A percentile compares a stretch with the other conserved stretches of the same genome.
Conservation (phyloP, 2,329 filamentous ascomycete genomes). For the Lachnellula subtilissima region DNA sequence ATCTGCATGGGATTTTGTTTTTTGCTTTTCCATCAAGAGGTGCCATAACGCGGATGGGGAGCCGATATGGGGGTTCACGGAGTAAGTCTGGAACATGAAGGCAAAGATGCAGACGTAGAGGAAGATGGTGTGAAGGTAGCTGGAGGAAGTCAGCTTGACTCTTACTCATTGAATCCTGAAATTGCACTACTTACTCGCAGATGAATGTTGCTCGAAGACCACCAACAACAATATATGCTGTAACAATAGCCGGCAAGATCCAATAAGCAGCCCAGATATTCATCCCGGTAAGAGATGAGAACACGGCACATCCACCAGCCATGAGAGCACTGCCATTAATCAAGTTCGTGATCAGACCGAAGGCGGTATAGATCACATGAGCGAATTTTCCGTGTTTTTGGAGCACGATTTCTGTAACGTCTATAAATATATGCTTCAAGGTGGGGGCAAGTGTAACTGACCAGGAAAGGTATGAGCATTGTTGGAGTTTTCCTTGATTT, state of each 20-base stretch:
- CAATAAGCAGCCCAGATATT: not conserved
- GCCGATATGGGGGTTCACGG: conserved; percentile 2
- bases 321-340: not conserved
- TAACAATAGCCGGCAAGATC: not conserved
- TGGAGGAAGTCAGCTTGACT: not conserved
- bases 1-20: not conserved
- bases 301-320: not conserved
- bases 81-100: conserved; percentile 8
- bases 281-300: not conserved
- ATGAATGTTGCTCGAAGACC: conserved; percentile 5
- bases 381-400: not conserved
- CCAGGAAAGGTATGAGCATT: too few relatives aligned
- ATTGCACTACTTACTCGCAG: not conserved
- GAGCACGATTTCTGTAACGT: too few relatives aligned
- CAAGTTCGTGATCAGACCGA: conserved; percentile 1
- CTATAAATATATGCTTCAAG: too few relatives aligned
- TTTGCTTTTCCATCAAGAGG: not conserved
- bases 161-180: too few relatives aligned
- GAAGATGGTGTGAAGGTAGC: conserved; percentile 8
- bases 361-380: not conserved
- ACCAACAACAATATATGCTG: conserved; percentile 1
- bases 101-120: conserved; percentile 9
- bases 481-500: conserved; percentile 41
- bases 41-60: conserved; percentile 9
- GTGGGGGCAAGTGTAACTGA: too few relatives aligned